Base-by-base conservation (phyloP, 805 yeast genomes). In the Brettanomyces custersianus region DNA sequence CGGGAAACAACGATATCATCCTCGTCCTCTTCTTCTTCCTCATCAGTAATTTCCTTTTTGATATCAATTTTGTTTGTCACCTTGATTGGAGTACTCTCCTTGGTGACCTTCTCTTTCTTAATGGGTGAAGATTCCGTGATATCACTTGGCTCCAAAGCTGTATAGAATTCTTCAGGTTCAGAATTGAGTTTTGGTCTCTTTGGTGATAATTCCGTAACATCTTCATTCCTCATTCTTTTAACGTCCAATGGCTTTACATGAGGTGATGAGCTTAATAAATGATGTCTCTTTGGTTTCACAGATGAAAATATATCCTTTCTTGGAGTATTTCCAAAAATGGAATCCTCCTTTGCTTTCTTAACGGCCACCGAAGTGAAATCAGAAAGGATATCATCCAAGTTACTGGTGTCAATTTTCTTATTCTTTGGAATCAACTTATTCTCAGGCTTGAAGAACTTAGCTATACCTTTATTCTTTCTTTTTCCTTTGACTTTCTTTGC, bases 361-460 rank as follows among this genome's bases (percentile, higher is more conserved):
- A 48, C 41, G 1, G 61, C 54, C 16, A 52, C 41, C 5, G 46
- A 37, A 13, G 62, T 65, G 31, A 74, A 70, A 37, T 74, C 86
- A 40, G 71, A 74, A 33, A 82, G 62, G 37, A 82, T 75, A 49
- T 80, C 88, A 52, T 80, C 88, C 41, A 86, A 40, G 69, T 73
- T 34, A 70, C 35, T 35, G 4, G 47, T 70, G 29, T 66, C 68
- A 2, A 66, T 61, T 36, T 72, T 68, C 36, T 59, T 61, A 40
- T 65, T 66, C 1, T 34, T 36, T 20, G 29, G 29, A 21, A 36
- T 39, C 13, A 41, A 38, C 26, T 38, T 44, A 3, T 35, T 35
- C 30, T 49, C 31, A 10, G 58, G 70, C 20, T 67, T 69, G 63
- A 67, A 74, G 53, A 68, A 80, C 11, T 35, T 23, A 20, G 43